Evolutionary conservation across 2,329 filamentous ascomycete genomes (phyloP), one percentile per base, ranked within the genome.

Genomic region (Lecanicillium sp.): DNA sequence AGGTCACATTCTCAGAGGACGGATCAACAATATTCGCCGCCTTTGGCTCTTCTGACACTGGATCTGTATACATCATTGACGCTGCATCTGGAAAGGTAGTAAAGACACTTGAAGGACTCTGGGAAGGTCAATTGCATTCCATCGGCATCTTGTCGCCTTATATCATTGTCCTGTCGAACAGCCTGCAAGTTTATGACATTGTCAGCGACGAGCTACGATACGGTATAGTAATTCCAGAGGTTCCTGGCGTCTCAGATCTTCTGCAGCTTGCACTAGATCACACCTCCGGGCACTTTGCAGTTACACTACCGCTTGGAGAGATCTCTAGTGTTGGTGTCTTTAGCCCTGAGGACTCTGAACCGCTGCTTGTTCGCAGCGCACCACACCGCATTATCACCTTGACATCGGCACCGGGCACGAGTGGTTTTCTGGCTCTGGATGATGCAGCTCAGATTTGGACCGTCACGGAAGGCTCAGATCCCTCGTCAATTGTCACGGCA

Each of bases 141-240:
- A 61, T 94, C 20, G 77, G 71, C 5, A 81, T 94, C 38, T 62
- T 92, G 3, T 81, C 79, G 3, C 79, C 80, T 17, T 81, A 83
- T 52, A 64, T 98, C 14, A 68, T 96, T 41, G 73, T 85, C 33
- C 65, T 95, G 2, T 86, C 86, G 0, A 71, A 82, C 31, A 73
- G 78, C 19, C 69, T 95, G 8, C 70, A 78, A 29, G 80, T 95
- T 27, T 95, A 87, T 68, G 85, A 98, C 57, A 73, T 94, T 9
- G 85, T 96, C 7, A 71, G 79, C 36, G 85, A 94, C 51, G 73
- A 81, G 49, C 69, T 89, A 33, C 73, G 76, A 27, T 87, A 83
- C 52, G 77, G 76, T 35, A 68, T 83, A 36, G 64, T 71, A 18
- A 63, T 88, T 12, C 67, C 61, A 29, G 58, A 67, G 36, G 52